These are phyloP conservation scores for Neurospora sp. DNA, from an alignment of 495 filamentous ascomycete genomes.

Conservation along the genomic window DNA sequence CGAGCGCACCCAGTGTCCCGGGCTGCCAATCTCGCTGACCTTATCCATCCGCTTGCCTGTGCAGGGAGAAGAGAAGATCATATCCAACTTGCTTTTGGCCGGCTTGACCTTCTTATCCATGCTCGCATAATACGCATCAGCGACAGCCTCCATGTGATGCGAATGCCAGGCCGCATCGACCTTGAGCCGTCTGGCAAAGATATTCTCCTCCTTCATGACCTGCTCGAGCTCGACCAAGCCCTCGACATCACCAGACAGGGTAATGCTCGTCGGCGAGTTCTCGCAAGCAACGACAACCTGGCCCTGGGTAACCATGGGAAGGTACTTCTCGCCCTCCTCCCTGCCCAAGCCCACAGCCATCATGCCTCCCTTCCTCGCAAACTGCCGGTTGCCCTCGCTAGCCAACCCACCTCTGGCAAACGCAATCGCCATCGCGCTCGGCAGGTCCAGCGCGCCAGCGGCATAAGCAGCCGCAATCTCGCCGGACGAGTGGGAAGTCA, in stretches of 20 bases:
- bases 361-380: conserved; percentile 29
- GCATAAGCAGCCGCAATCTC: conserved; percentile 49
- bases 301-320: conserved; percentile 14
- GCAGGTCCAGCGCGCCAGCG: conserved; percentile 29
- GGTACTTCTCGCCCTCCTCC: conserved; percentile 13
- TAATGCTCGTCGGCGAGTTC: conserved; percentile 38
- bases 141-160: conserved; percentile 32
- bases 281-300: conserved; percentile 33
- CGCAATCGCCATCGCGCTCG: conserved; percentile 38
- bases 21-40: conserved; percentile 15
- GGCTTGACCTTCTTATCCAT: conserved; percentile 17
- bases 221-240: conserved; percentile 27
- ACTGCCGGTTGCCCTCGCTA: conserved; percentile 17
- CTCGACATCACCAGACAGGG: conserved; percentile 30
- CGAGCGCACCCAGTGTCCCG: conserved; percentile 36
- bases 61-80: conserved; percentile 16
- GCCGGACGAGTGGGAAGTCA: conserved; percentile 54
- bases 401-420: conserved; percentile 23
- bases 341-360: conserved; percentile 29
- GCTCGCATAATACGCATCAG: conserved; percentile 22
- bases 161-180: conserved; percentile 37
- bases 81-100: conserved; percentile 7
- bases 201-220: conserved; percentile 15
- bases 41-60: conserved; percentile 12
- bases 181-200: conserved; percentile 27